Evolutionary conservation across 176 grass and related monocot genomes (phyloP), one percentile per base, ranked within the genome.

Genomic region (Melocanna baccifera): DNA sequence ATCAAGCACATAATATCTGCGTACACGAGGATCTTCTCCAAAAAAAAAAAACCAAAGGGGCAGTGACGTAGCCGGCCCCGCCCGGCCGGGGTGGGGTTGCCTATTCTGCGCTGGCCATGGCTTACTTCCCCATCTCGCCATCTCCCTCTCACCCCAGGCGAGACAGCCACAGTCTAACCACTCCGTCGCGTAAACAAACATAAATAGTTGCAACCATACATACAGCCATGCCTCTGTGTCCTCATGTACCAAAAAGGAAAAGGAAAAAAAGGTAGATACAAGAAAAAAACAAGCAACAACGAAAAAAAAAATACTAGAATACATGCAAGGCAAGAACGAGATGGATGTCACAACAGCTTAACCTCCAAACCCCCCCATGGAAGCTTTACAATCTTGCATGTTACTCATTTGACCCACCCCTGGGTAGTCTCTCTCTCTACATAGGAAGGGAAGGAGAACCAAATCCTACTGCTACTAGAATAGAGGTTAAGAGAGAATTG

Each of bases 361-460:
- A 75, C 77, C 82, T 81, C 82, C 82, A 67, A 85, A 85, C 82
- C 41, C 52, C 52, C 76, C 5, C 18, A 52, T 32, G 62, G 82
- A 89, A 84, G 75, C 52, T 62, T 69, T 52, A 34, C 42, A 87
- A 79, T 62, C 91, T 93, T 93, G 67, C 82, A 86, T 90, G 88
- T 87, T 89, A 91, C 91, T 96, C 89, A 79, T 86, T 83, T 88
- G 89, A 91, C 78, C 62, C 78, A 86, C 78, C 76, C 68, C 30
- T 58, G 36, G 45, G 34, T 20, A 68, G 16, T 46, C 56, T 70
- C 81, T 71, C 66, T 26, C 15, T 14, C 58, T 72, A 86, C 73
- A 9, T 47, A 80, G 20, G 47, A 8, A 68, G 14, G 47, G 71
- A 83, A 75, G 39, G 61, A 29, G 66, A 90, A 55, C 58, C 64